Percentiles rank a stretch among this genome's conserved stretches.
Evolutionary conservation across 306 rosid genomes (phyloP).

Genomic region (Cyclanthera cordifolia): DNA sequence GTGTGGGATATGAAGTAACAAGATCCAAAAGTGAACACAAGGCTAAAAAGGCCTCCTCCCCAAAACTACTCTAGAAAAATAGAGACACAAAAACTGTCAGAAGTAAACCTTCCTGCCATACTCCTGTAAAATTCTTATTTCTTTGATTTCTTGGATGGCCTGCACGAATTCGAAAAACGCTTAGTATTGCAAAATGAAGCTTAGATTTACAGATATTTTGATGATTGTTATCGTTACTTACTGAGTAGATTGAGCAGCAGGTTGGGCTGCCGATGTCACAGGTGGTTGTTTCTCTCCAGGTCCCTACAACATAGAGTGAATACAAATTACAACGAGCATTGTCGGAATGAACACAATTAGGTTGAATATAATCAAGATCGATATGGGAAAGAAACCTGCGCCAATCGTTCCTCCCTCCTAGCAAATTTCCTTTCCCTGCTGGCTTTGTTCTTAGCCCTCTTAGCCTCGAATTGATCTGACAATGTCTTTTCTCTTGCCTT

Average conservation of each 20-base stretch:
- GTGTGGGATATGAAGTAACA: slow-evolving; percentile 8
- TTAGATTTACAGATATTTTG: neutral
- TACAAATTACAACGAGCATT: neutral
- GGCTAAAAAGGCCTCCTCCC: slow-evolving; percentile 4
- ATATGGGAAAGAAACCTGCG: slow-evolving; percentile 33
- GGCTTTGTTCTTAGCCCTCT: slow-evolving; percentile 95
- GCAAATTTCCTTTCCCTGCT: slow-evolving; percentile 81
- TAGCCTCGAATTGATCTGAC: slow-evolving; percentile 88
- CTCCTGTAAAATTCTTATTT: slow-evolving; percentile 38
- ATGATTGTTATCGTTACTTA: slow-evolving; percentile 39
- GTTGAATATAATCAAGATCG: neutral
- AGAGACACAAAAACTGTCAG: neutral
- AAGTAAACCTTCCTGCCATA: slow-evolving; percentile 1
- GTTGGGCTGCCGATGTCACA: slow-evolving; percentile 18
- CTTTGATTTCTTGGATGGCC: slow-evolving; percentile 67
- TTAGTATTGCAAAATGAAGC: too few species aligned
- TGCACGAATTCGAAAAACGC: slow-evolving; percentile 18
- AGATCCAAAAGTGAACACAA: slow-evolving; percentile 25
- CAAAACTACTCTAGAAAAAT: slow-evolving; percentile 37
- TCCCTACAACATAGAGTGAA: slow-evolving; percentile 32
- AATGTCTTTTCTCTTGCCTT: slow-evolving; percentile 95
- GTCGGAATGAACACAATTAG: neutral
- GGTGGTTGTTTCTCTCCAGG: slow-evolving; percentile 53
- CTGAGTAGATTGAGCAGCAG: slow-evolving; percentile 44
- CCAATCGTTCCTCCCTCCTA: slow-evolving; percentile 88